Conservation (phyloP, 2,329 filamentous ascomycete species). For the Dactylella cylindrospora region DNA sequence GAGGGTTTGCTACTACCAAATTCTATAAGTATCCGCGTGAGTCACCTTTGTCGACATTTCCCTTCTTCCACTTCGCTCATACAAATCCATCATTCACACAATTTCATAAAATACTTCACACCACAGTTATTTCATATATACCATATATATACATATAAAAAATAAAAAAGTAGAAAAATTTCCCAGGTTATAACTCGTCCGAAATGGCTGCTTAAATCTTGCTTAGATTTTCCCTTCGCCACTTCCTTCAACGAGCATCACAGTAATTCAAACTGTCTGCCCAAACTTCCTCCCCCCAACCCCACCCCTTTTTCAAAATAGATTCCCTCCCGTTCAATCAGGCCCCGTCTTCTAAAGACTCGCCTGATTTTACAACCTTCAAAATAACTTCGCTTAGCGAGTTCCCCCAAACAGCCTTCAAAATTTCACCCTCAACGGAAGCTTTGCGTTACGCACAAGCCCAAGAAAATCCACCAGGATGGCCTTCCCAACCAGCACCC, state of each 20-base stretch:
- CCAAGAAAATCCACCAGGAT: conserved; percentile 44
- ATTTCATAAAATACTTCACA: too few relatives aligned
- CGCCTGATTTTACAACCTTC: conserved; percentile 32
- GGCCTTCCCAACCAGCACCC: conserved; percentile 29
- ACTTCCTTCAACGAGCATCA: too few relatives aligned
- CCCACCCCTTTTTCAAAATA: conserved; percentile 24
- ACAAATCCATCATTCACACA: too few relatives aligned
- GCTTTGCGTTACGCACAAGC: conserved; percentile 44
- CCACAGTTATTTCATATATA: conserved; percentile 1
- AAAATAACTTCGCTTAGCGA: conserved; percentile 44
- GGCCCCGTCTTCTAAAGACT: conserved; percentile 34
- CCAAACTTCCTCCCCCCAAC: neutral
- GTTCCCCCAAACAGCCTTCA: conserved; percentile 37
- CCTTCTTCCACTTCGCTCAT: neutral
- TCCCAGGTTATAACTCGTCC: neutral
- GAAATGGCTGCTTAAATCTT: conserved; percentile 40
- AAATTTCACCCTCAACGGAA: conserved; percentile 44
- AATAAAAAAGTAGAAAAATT: conserved; percentile 1
- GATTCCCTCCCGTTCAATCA: conserved; percentile 12
- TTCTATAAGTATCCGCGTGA: conserved; percentile 43
- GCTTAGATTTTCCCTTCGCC: neutral
- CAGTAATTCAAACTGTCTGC: neutral
- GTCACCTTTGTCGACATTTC: conserved; percentile 15
- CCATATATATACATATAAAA: neutral
- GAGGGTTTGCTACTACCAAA: too few relatives aligned